Evolutionary conservation across 108 stramenopile genomes (phyloP).

Genomic region (Nannochloropsis oceanica): DNA sequence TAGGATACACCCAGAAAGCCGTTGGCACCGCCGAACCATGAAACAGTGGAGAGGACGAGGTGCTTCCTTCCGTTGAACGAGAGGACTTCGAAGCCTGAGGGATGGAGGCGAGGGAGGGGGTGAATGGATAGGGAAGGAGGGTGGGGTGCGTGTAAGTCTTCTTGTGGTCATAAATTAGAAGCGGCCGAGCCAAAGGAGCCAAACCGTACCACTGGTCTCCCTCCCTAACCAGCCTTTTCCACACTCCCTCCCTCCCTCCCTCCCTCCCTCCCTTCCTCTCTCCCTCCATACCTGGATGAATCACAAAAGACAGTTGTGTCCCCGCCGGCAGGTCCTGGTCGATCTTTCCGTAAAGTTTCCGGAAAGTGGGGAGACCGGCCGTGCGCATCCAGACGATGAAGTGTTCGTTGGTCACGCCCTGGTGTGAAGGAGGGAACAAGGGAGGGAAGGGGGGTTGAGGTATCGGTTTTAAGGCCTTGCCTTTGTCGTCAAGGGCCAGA

Average conservation of each 20-base stretch:
- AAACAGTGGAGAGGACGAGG: constrained; percentile 61
- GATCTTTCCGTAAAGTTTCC: constrained; percentile 78
- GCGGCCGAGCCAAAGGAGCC: neutral
- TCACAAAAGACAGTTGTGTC: neutral
- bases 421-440: no score
- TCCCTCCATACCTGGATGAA: neutral
- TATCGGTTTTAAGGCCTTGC: neutral
- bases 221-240: no score
- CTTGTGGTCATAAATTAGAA: neutral
- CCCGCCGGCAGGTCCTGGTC: neutral
- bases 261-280: neutral
- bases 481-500: neutral
- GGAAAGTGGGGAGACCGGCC: constrained; percentile 74
- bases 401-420: constrained; percentile 87
- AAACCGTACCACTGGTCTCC: no score
- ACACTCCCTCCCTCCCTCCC: neutral
- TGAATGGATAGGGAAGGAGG: neutral
- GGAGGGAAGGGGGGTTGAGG: neutral
- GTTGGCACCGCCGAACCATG: constrained; percentile 76
- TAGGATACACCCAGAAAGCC: constrained; percentile 61
- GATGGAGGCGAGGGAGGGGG: neutral
- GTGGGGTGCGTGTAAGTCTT: neutral
- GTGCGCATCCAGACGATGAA: constrained; percentile 99
- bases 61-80: constrained; percentile 64
- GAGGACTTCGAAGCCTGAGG: constrained; percentile 66